Percentiles rank a stretch among this genome's conserved stretches.
Evolutionary conservation across 2,329 filamentous ascomycete species (phyloP).

Genomic region (Ascochyta rabiei): DNA sequence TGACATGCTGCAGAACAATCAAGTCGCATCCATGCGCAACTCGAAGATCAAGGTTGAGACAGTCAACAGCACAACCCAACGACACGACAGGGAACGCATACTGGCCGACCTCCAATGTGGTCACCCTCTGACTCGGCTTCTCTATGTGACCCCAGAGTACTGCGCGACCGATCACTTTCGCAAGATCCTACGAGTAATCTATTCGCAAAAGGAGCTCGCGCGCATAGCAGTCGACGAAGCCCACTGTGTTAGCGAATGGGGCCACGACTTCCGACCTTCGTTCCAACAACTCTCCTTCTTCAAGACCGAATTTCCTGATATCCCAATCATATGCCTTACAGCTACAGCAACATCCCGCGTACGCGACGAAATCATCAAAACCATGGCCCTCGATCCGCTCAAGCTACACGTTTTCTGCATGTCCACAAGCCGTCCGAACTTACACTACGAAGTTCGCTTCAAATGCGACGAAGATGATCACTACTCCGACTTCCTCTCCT

Average conservation of each 20-base stretch:
- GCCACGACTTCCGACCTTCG: slow-evolving; percentile 92
- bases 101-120: slow-evolving; percentile 84
- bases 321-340: slow-evolving; percentile 91
- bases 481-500: slow-evolving; percentile 74
- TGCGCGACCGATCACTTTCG: slow-evolving; percentile 81
- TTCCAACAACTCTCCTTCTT: slow-evolving; percentile 91
- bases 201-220: slow-evolving; percentile 82
- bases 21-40: slow-evolving; percentile 78
- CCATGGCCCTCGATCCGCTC: slow-evolving; percentile 69
- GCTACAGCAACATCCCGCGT: slow-evolving; percentile 86
- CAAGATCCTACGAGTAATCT: slow-evolving; percentile 71
- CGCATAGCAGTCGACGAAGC: slow-evolving; percentile 92
- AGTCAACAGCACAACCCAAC: slow-evolving; percentile 82
- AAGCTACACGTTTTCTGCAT: slow-evolving; percentile 78
- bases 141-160: slow-evolving; percentile 93
- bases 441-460: slow-evolving; percentile 90
- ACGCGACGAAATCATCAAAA: slow-evolving; percentile 79
- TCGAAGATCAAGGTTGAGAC: slow-evolving; percentile 81
- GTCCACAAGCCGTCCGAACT: slow-evolving; percentile 80
- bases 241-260: slow-evolving; percentile 98
- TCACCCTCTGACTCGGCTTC: slow-evolving; percentile 79
- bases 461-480: slow-evolving; percentile 77
- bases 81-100: slow-evolving; percentile 68
- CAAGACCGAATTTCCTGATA: slow-evolving; percentile 76
- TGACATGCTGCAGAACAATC: slow-evolving; percentile 71